These are phyloP conservation scores for Botrytis hyacinthi DNA, from an alignment of 2,329 filamentous ascomycete species.

Conservation along the genomic window DNA sequence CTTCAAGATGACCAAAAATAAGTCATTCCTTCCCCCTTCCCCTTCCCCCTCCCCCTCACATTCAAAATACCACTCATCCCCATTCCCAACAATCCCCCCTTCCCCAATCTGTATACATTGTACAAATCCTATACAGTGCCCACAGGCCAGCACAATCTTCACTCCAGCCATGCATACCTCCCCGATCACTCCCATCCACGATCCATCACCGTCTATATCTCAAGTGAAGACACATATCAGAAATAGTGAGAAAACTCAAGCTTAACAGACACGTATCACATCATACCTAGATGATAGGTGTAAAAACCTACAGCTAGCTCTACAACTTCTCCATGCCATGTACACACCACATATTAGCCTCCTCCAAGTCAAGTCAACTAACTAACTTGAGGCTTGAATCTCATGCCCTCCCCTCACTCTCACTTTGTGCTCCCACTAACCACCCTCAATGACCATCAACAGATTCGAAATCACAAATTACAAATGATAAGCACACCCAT, in stretches of 20 bases:
- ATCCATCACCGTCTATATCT: neutral
- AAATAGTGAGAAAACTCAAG: neutral
- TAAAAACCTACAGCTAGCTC: neutral
- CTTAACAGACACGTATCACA: too few relatives aligned
- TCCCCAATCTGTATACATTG: too few relatives aligned
- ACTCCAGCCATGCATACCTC: neutral
- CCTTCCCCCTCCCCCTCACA: neutral
- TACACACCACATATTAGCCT: neutral
- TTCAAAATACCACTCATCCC: neutral
- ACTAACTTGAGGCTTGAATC: neutral
- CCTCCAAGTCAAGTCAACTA: neutral
- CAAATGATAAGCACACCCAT: neutral
- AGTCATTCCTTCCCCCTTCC: neutral
- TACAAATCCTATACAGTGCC: neutral
- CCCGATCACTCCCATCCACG: neutral
- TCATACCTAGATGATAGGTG: neutral
- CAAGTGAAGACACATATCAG: neutral
- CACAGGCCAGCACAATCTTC: fast-evolving
- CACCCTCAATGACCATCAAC: neutral
- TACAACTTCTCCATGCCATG: too few relatives aligned
- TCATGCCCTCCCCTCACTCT: too few relatives aligned
- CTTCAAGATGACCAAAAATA: neutral
- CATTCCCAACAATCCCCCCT: neutral
- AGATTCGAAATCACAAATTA: neutral
- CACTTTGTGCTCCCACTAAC: neutral